Conservation (phyloP, 2,329 filamentous ascomycete species). For the Fusarium brevicatenulatum region DNA sequence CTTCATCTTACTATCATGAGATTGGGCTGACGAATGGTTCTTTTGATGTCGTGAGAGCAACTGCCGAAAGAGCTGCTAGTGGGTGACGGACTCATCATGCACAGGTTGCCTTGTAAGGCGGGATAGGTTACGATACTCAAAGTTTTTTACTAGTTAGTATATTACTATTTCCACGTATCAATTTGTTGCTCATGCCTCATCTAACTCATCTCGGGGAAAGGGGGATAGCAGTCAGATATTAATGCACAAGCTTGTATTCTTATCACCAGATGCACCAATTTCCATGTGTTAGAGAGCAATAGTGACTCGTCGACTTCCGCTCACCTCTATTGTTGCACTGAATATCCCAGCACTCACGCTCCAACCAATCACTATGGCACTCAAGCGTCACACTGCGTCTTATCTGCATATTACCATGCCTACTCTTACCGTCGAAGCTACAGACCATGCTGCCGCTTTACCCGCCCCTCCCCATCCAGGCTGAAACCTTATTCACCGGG, state of each 20-base stretch:
- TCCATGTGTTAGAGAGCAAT: rapidly evolving
- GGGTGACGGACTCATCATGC: rapidly evolving
- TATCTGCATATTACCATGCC: background rate
- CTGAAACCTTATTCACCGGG: rapidly evolving
- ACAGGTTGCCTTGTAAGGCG: background rate
- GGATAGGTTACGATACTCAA: too few species aligned
- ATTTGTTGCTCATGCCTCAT: too few species aligned
- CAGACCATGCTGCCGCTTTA: background rate
- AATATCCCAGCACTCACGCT: background rate
- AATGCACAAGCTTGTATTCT: background rate
- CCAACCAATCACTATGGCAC: background rate
- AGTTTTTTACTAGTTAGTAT: too few species aligned
- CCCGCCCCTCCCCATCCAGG: rapidly evolving
- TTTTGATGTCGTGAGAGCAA: background rate
- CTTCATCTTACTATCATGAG: background rate
- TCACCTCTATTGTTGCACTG: rapidly evolving
- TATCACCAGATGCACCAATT: rapidly evolving
- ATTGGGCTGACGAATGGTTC: background rate
- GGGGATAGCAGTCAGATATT: background rate
- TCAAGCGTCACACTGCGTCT: background rate
- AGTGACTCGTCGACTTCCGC: background rate
- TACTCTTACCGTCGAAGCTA: background rate
- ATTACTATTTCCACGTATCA: too few species aligned
- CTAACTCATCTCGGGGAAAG: background rate
- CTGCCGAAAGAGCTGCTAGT: background rate